Evolutionary conservation across 1,139 yeast species (phyloP), one percentile per base, ranked within the genome.

Genomic region (Taphrina wiesneri): DNA sequence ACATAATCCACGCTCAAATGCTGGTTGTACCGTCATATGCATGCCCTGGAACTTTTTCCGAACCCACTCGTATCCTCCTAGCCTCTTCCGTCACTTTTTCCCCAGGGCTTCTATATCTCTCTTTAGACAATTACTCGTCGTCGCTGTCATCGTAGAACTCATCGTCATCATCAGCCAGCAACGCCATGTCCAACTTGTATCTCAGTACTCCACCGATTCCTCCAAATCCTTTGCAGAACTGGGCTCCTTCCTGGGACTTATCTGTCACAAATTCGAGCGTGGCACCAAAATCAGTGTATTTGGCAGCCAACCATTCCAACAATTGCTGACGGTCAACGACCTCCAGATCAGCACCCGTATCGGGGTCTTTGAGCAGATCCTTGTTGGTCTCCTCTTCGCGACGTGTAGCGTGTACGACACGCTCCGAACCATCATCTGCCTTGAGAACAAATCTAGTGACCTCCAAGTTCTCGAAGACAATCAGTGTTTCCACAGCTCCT

Each of bases 281-380:
- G 66, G 99, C 97, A 83, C 99, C 99, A 74, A 84, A 93, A 73
- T 83, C 88, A 77, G 87, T 89, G 80, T 93, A 93, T 79, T 90
- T 90, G 80, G 92, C 99, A 57, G 99, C 98, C 71, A 93, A 83
- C 99, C 99, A 93, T 79, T 93, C 99, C 72, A 93, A 83, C 75
- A 93, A 83, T 54, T 90, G 84, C 15, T 56, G 49, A 77, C 92
- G 97, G 70, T 85, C 85, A 49, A 87, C 83, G 67, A 87, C 80
- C 77, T 92, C 98, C 86, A 92, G 87, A 76, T 92, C 97, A 60
- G 85, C 82, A 64, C 97, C 98, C 36, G 96, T 88, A 68, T 83
- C 84, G 77, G 88, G 90, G 79, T 92, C 97, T 74, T 87, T 82
- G 79, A 88, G 89, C 26, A 88, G 82, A 76, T 89, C 89, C 67